Evolutionary conservation across 495 filamentous ascomycete genomes (phyloP).

Genomic region (Paragyromitra xinjiangensis): DNA sequence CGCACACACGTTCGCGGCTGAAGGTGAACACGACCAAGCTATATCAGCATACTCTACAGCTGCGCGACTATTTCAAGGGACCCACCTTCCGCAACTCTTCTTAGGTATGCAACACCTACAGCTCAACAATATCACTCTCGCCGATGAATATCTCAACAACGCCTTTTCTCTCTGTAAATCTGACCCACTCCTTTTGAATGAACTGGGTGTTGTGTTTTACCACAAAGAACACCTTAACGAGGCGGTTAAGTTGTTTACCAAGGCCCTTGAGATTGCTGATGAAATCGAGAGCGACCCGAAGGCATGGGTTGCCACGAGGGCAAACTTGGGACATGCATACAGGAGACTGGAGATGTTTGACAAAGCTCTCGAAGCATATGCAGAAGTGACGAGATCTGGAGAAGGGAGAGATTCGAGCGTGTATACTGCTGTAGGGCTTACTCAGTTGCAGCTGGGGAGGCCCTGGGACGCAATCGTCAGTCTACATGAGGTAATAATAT

Average conservation of each 20-base stretch:
- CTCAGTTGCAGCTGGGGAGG: slow-evolving; percentile 73
- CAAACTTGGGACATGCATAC: slow-evolving; percentile 88
- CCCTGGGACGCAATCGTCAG: slow-evolving; percentile 73
- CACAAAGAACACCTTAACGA: slow-evolving; percentile 82
- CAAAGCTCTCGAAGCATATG: slow-evolving; percentile 78
- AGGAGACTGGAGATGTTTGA: slow-evolving; percentile 74
- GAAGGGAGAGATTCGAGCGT: slow-evolving; percentile 76
- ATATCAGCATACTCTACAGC: slow-evolving; percentile 98
- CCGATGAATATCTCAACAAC: slow-evolving; percentile 92
- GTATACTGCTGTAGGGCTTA: slow-evolving; percentile 77
- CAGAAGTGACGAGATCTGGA: slow-evolving; percentile 75
- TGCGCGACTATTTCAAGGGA: slow-evolving; percentile 93
- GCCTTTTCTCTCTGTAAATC: slow-evolving; percentile 78
- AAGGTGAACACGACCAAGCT: slow-evolving; percentile 98
- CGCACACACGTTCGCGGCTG: slow-evolving; percentile 99
- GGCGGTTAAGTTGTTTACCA: slow-evolving; percentile 75
- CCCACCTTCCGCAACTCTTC: slow-evolving; percentile 94
- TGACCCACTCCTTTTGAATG: slow-evolving; percentile 92
- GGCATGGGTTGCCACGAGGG: slow-evolving; percentile 86
- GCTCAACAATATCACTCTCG: slow-evolving; percentile 91
- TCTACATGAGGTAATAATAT: slow-evolving; percentile 48
- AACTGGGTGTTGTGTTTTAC: slow-evolving; percentile 92
- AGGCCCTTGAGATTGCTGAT: slow-evolving; percentile 76
- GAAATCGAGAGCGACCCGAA: slow-evolving; percentile 81
- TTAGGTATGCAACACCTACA: slow-evolving; percentile 98